Base-by-base conservation (phyloP, 768 basidiomycete species). In the Russula compacta region DNA sequence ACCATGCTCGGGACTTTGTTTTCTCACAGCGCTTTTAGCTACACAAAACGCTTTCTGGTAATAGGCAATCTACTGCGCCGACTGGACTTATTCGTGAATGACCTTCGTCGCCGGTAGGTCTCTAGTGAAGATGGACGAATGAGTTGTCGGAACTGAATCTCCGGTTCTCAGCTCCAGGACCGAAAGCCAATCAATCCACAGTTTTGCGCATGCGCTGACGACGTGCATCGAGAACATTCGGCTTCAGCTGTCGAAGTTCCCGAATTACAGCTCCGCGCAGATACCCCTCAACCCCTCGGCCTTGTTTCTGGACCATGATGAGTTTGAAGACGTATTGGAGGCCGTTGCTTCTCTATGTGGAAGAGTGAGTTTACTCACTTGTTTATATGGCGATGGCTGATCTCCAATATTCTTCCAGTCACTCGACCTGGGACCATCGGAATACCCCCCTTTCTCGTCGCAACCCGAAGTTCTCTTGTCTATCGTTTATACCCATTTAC, bases 41-140 rank as follows among this genome's bases (percentile, higher is more conserved):
- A 87, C 6, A 70, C 83, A 24, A 71, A 74, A 40, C 79, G 85
- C 6, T 92, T 92, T 70, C 62, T 89, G 35, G 78, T 75, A 7
- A 83, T 92, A 51, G 90, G 90, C 7, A 83, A 82, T 0, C 70
- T 84, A 3, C 69, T 87, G 42, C 81, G 89, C 48, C 80, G 90
- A 21, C 68, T 92, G 7, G 89, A 92, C 54, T 71, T 72, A 3
- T 69, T 88, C 4, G 64, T 84, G 4, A 70, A 71, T 15, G 64
- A 66, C 8, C 69, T 86, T n/a, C 78, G 81, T 49, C 61, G 66
- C 40, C 81, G 78, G 88, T 88, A 58, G 53, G 71, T 60, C 39
- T 17, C n/a, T 15, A 36, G 2, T 38, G 2, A 50, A 43, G 10
- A 14, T 43, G 3, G n/a, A 9, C 21, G n/a, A 24, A 9, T 29